A percentile compares a stretch with the other conserved stretches of the same genome.
Conservation (phyloP, 257 asterid genomes). For the Ballota nigra region DNA sequence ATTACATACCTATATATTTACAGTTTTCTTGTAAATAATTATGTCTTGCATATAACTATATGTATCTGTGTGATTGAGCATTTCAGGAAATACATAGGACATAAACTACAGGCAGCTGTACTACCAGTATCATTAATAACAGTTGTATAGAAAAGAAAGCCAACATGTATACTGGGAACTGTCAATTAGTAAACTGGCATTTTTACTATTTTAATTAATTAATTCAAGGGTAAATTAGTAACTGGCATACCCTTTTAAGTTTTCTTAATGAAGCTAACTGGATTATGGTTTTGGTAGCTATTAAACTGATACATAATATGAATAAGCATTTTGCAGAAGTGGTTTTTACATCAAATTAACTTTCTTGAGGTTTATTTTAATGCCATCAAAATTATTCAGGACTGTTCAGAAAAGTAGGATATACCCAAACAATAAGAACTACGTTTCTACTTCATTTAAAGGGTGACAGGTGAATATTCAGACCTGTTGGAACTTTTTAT, state of each 20-base stretch:
- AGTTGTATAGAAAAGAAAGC: not conserved
- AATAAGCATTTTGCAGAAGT: not conserved
- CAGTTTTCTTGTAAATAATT: not conserved
- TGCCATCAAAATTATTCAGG: not conserved
- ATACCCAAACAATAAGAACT: not conserved
- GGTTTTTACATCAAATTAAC: not conserved
- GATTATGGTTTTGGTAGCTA: not conserved
- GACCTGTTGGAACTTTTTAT: slow-evolving; percentile 92
- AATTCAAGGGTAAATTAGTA: not conserved
- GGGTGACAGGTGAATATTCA: slow-evolving; percentile 19
- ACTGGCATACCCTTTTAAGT: not conserved
- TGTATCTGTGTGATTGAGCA: slow-evolving; percentile 1
- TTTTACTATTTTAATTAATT: not conserved
- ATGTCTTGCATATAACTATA: not conserved
- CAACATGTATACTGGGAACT: not conserved
- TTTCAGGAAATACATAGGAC: slow-evolving; percentile 6
- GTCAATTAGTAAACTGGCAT: not conserved
- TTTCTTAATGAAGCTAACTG: not conserved
- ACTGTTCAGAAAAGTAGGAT: not conserved
- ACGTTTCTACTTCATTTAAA: not conserved
- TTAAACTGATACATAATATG: not conserved
- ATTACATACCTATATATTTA: not conserved
- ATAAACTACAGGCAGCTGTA: slow-evolving; percentile 7
- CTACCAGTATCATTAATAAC: not conserved
- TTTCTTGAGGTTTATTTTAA: not conserved